A percentile compares a stretch with the other conserved stretches of the same genome.
Conservation (phyloP, 2,329 filamentous ascomycete species). For the Meredithiella fracta region DNA sequence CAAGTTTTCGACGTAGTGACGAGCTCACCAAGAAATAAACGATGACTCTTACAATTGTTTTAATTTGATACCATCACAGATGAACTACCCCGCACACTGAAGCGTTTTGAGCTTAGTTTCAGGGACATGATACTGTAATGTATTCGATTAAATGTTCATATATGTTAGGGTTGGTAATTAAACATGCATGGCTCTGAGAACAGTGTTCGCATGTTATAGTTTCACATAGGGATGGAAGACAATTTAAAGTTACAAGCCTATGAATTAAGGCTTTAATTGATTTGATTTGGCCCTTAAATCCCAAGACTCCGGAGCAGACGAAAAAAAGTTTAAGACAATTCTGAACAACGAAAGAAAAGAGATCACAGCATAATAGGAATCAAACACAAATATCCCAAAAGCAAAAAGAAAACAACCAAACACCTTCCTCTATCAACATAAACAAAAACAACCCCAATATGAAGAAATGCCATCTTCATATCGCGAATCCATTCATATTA, state of each 20-base stretch:
- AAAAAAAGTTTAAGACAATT: conserved; percentile 3
- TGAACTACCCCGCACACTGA: too few relatives aligned
- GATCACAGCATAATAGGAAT: background rate
- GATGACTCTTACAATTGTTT: background rate
- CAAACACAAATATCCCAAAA: conserved; percentile 4
- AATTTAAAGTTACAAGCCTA: background rate
- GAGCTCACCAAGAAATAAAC: conserved; percentile 54
- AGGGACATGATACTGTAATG: too few relatives aligned
- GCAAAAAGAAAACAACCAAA: background rate
- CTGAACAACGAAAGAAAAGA: conserved; percentile 5
- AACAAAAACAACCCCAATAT: background rate
- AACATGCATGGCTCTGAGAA: too few relatives aligned
- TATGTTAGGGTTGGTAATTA: too few relatives aligned
- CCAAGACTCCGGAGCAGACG: conserved; percentile 5
- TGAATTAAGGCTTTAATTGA: background rate
- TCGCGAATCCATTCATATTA: background rate
- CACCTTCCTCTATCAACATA: background rate
- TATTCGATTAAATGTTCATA: too few relatives aligned
- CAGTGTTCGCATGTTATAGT: too few relatives aligned
- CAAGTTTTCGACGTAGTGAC: conserved; percentile 35
- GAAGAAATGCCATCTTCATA: background rate
- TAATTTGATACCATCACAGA: background rate
- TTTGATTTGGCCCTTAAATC: conserved; percentile 3
- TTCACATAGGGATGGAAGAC: background rate
- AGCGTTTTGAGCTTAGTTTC: too few relatives aligned